phyloP scores from a whole-genome alignment of 805 yeast species.

The Suhomyces xylopsoci region DNA sequence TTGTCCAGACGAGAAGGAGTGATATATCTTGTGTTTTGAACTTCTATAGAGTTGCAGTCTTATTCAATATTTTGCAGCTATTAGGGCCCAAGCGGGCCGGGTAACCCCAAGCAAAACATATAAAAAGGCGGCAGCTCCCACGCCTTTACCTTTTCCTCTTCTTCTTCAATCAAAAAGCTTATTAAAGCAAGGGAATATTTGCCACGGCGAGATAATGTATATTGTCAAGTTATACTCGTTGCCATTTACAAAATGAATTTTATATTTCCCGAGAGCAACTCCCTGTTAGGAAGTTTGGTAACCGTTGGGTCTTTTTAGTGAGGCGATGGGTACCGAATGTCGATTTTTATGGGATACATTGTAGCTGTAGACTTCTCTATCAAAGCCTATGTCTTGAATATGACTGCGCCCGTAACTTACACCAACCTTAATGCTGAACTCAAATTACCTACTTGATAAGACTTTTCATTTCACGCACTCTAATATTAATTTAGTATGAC shows the following conservation, averaged over 20 bases:
- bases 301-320: slow-evolving; percentile 49
- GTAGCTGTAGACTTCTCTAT: not conserved
- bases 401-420: too few relatives aligned
- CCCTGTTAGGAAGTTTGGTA: slow-evolving; percentile 62
- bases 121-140: slow-evolving; percentile 6
- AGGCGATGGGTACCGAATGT: slow-evolving; percentile 60
- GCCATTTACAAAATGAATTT: slow-evolving; percentile 48
- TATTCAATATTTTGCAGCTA: slow-evolving; percentile 5
- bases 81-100: not conserved
- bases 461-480: too few relatives aligned
- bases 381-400: too few relatives aligned
- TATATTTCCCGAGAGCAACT: slow-evolving; percentile 49
- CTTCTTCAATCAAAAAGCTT: slow-evolving; percentile 55
- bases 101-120: slow-evolving; percentile 2
- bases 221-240: slow-evolving; percentile 62
- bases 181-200: slow-evolving; percentile 51
- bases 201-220: slow-evolving; percentile 67
- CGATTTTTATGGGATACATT: slow-evolving; percentile 48
- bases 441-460: too few relatives aligned
- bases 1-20: too few relatives aligned
- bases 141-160: slow-evolving; percentile 12
- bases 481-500: too few relatives aligned
- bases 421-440: too few relatives aligned
- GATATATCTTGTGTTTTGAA: too few relatives aligned
- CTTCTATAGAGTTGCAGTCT: too few relatives aligned